phyloP scores from a whole-genome alignment of 2,329 filamentous ascomycete genomes.

The Trichocomaceae sp. region DNA sequence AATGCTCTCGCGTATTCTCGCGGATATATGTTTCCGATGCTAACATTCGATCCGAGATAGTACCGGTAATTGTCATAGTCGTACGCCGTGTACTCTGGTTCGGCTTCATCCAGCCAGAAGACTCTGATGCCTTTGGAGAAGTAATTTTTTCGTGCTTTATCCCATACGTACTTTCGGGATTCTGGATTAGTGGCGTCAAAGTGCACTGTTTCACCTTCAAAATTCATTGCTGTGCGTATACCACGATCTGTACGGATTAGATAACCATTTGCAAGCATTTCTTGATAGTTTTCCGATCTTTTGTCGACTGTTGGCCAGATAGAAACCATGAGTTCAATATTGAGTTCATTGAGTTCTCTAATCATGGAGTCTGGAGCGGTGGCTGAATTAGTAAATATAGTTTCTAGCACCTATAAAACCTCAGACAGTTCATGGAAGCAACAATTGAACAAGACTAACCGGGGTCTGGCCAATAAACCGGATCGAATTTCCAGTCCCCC shows the following conservation, averaged over 20 bases:
- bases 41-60: constrained; percentile 47
- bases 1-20: constrained; percentile 53
- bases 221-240: constrained; percentile 53
- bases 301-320: constrained; percentile 63
- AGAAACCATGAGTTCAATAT: constrained; percentile 62
- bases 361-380: constrained; percentile 53
- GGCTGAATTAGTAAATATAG: not conserved
- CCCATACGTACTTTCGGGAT: constrained; percentile 55
- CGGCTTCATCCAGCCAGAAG: constrained; percentile 65
- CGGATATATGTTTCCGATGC: constrained; percentile 57
- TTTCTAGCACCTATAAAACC: not conserved
- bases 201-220: constrained; percentile 53
- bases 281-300: constrained; percentile 51
- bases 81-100: constrained; percentile 59
- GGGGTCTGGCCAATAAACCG: constrained; percentile 58
- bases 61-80: constrained; percentile 64
- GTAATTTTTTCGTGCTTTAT: constrained; percentile 54
- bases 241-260: constrained; percentile 58
- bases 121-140: constrained; percentile 55
- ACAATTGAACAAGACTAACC: constrained; percentile 26
- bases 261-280: constrained; percentile 56
- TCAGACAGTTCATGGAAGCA: not conserved
- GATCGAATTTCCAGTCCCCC: constrained; percentile 63
- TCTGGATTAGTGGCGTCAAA: constrained; percentile 59
- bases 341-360: constrained; percentile 51